Percentiles rank a stretch among this genome's conserved stretches.
phyloP scores from a whole-genome alignment of 495 filamentous ascomycete genomes.

The Lasiosphaeria ovina region DNA sequence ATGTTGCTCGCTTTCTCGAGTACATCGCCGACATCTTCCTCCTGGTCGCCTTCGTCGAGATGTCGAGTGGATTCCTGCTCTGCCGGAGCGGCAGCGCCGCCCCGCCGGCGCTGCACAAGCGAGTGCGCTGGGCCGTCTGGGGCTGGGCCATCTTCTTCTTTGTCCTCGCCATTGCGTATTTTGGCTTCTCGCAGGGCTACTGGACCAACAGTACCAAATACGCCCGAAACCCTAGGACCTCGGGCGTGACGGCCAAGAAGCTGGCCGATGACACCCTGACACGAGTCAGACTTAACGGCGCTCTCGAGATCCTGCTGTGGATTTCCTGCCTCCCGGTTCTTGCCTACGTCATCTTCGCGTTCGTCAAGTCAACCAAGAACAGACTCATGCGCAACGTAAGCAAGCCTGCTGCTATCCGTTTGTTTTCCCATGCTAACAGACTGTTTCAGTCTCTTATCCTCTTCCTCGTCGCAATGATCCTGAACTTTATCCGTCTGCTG shows the following conservation, averaged over 20 bases:
- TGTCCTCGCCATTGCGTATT: slow-evolving; percentile 6
- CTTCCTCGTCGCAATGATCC: slow-evolving; percentile 16
- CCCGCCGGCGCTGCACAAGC: neutral
- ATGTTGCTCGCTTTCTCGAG: neutral
- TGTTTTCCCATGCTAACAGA: neutral
- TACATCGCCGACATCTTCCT: neutral
- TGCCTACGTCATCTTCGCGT: slow-evolving; percentile 4
- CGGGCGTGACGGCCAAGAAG: neutral
- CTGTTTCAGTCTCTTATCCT: slow-evolving; percentile 12
- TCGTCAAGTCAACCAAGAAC: slow-evolving; percentile 12
- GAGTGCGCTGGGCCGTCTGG: slow-evolving; percentile 8
- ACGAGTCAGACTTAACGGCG: neutral
- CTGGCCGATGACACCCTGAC: neutral
- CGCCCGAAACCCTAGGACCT: neutral
- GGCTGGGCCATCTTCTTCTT: slow-evolving; percentile 11
- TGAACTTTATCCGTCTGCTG: slow-evolving; percentile 16
- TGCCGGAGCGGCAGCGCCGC: neutral
- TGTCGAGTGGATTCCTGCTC: slow-evolving; percentile 4
- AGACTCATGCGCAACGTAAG: slow-evolving; percentile 13
- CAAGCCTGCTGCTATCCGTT: neutral
- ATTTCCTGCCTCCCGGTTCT: slow-evolving; percentile 17
- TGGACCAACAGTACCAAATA: neutral
- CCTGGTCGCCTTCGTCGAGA: neutral
- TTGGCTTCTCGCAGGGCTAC: slow-evolving; percentile 6
- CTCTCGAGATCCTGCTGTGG: slow-evolving; percentile 19